Conservation (phyloP, 2,329 filamentous ascomycete genomes). For the Trichoderma koningii region DNA sequence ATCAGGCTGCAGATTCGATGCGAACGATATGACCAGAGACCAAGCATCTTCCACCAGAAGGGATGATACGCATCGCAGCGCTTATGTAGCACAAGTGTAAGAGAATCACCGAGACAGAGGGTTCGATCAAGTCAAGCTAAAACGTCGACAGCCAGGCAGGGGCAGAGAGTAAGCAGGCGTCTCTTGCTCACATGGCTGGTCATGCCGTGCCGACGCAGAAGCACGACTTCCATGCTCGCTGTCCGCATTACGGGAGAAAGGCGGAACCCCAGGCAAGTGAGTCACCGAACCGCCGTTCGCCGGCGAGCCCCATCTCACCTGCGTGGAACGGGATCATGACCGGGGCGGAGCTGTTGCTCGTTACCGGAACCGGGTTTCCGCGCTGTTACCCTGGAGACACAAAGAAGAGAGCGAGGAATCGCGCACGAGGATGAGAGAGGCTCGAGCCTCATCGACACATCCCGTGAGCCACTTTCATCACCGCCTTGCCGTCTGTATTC, state of each 20-base stretch:
- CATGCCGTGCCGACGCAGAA: constrained; percentile 21
- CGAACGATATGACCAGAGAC: constrained; percentile 14
- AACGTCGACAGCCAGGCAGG: constrained; percentile 13
- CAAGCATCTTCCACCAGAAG: neutral
- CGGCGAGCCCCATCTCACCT: constrained; percentile 19
- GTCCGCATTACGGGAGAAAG: constrained; percentile 18
- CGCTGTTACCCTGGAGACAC: constrained; percentile 10
- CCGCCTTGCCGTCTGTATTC: neutral
- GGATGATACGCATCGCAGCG: constrained; percentile 18
- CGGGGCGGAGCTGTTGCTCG: constrained; percentile 11
- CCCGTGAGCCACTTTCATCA: constrained; percentile 11
- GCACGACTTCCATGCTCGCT: constrained; percentile 17
- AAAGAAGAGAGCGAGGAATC: neutral
- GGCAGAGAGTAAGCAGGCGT: constrained; percentile 12
- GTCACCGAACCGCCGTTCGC: constrained; percentile 24
- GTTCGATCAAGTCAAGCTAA: constrained; percentile 3
- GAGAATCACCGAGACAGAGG: neutral
- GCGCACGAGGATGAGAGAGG: neutral
- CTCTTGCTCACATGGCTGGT: constrained; percentile 9
- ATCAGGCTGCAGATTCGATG: constrained; percentile 18
- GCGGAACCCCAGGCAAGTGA: constrained; percentile 23
- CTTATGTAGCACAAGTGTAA: constrained; percentile 2
- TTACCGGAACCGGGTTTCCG: neutral
- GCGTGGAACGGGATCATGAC: constrained; percentile 19
- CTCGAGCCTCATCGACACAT: neutral